Evolutionary conservation across 306 rosid genomes (phyloP).

Genomic region (Luffa acutangula): DNA sequence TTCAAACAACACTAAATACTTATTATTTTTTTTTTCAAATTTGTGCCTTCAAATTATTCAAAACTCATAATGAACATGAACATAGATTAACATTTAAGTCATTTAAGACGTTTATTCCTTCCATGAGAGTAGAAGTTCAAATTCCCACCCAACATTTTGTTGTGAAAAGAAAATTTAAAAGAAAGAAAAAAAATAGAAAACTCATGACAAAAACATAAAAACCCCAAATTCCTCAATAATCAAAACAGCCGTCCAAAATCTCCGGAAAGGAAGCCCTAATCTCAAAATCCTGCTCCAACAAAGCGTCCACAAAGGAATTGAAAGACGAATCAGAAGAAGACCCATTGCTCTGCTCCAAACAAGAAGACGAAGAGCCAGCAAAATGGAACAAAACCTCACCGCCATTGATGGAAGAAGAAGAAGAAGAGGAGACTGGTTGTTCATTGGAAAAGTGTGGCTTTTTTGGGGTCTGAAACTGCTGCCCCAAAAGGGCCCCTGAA

Average conservation of each 20-base stretch:
- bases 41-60: too few species aligned
- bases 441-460: conserved; percentile 42
- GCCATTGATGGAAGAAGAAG: conserved; percentile 45
- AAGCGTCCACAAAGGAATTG: conserved; percentile 57
- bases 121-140: too few species aligned
- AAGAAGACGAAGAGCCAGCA: conserved; percentile 12
- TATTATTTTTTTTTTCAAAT: too few species aligned
- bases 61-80: too few species aligned
- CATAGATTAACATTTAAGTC: too few species aligned
- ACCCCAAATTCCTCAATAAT: conserved; percentile 19
- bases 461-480: conserved; percentile 21
- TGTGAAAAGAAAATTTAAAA: too few species aligned
- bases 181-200: not conserved
- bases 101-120: not conserved
- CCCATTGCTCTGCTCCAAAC: conserved; percentile 21
- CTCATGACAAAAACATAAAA: not conserved
- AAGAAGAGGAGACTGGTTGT: conserved; percentile 55
- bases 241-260: conserved; percentile 53
- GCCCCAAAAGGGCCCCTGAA: conserved; percentile 22
- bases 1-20: too few species aligned
- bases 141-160: not conserved
- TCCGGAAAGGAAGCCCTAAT: conserved; percentile 64
- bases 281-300: conserved; percentile 69
- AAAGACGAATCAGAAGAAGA: conserved; percentile 18
- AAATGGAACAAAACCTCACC: conserved; percentile 45